Percentiles rank a stretch among this genome's conserved stretches.
These are phyloP conservation scores for Pisolithus tinctorius DNA, from an alignment of 768 basidiomycete species.

Conservation along the genomic window DNA sequence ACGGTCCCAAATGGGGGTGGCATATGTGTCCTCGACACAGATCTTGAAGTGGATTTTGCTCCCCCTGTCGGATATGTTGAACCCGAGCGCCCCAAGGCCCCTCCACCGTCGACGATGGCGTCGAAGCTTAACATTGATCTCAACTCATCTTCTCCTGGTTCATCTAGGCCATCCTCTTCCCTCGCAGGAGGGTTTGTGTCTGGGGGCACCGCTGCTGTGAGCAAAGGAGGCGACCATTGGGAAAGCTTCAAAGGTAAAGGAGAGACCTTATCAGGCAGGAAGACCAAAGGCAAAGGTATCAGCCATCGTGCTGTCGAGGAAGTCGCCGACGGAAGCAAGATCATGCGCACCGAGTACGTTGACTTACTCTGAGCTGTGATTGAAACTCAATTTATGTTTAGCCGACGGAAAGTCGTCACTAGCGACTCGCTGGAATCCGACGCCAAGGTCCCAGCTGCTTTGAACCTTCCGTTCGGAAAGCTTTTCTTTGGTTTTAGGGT, in stretches of 20 bases:
- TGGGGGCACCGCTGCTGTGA: conserved; percentile 44
- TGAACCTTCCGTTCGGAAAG: conserved; percentile 88
- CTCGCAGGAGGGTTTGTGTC: conserved; percentile 61
- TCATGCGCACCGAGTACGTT: conserved; percentile 84
- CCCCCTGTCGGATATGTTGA: conserved; percentile 91
- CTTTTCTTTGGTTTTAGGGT: conserved; percentile 96
- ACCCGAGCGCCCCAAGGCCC: conserved; percentile 79
- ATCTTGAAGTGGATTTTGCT: conserved; percentile 97
- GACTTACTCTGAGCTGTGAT: neutral
- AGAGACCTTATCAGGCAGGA: conserved; percentile 82
- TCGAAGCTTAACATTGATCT: conserved; percentile 94
- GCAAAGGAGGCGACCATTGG: conserved; percentile 78
- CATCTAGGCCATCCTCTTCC: conserved; percentile 73
- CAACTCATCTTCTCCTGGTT: conserved; percentile 78
- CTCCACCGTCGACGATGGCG: conserved; percentile 87
- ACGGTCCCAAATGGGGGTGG: conserved; percentile 79
- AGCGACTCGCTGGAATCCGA: conserved; percentile 70
- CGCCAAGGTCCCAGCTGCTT: conserved; percentile 77
- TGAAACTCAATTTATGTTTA: conserved; percentile 27
- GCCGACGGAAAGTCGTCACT: conserved; percentile 79
- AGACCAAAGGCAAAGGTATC: conserved; percentile 93
- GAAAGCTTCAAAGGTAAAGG: conserved; percentile 97
- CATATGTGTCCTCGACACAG: conserved; percentile 88
- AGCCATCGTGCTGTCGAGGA: conserved; percentile 77
- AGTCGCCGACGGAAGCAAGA: conserved; percentile 76